Evolutionary conservation across 164 flowering plant genomes (phyloP).

Genomic region (Platanus orientalis): DNA sequence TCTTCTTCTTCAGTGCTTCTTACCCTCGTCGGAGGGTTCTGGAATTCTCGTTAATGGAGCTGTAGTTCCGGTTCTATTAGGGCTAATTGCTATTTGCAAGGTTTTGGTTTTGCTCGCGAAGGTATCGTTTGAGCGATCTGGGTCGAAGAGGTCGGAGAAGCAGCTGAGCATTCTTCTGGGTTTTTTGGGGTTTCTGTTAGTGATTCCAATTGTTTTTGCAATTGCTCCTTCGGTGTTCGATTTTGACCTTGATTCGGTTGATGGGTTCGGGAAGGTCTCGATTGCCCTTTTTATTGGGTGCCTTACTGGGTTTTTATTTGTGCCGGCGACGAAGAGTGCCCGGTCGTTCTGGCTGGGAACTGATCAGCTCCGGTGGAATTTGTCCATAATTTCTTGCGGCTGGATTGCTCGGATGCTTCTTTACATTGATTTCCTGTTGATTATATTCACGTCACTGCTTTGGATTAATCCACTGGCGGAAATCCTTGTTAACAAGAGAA

Average conservation of each 20-base stretch:
- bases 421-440: constrained; percentile 38
- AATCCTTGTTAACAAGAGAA: constrained; percentile 42
- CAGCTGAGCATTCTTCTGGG: constrained; percentile 59
- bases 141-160: constrained; percentile 72
- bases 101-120: constrained; percentile 30
- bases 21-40: constrained; percentile 20
- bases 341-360: constrained; percentile 93
- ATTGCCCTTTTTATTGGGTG: constrained; percentile 52
- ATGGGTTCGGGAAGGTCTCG: constrained; percentile 46
- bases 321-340: constrained; percentile 58
- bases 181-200: constrained; percentile 50
- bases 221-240: constrained; percentile 36
- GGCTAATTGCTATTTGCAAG: constrained; percentile 33
- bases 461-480: constrained; percentile 74
- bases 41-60: constrained; percentile 44
- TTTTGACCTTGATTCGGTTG: constrained; percentile 45
- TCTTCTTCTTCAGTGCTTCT: constrained; percentile 41
- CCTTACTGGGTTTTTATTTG: constrained; percentile 47
- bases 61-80: constrained; percentile 51
- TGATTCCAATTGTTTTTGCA: constrained; percentile 29
- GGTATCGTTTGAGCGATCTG: constrained; percentile 66
- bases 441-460: constrained; percentile 54
- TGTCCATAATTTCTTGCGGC: constrained; percentile 65
- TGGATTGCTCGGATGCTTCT: constrained; percentile 52
- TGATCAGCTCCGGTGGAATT: constrained; percentile 73